Evolutionary conservation across 345 rosid species (phyloP).

Genomic region (Aurinia saxatilis): DNA sequence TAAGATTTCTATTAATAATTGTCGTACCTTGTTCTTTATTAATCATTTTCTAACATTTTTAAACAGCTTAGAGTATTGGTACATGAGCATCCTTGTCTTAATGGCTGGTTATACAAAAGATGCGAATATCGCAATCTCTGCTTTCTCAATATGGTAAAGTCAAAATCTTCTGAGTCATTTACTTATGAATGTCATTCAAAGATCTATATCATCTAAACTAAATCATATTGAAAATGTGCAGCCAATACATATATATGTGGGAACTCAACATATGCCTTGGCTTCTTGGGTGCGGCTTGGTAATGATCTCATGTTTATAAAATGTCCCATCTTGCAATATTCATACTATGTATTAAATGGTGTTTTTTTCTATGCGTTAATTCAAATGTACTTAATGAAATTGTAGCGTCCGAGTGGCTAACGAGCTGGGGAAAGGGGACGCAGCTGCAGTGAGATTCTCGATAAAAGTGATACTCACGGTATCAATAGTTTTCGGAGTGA

Average conservation of each 20-base stretch:
- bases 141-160: slow-evolving; percentile 46
- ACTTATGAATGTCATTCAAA: too few species aligned
- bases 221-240: neutral
- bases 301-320: neutral
- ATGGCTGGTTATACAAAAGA: slow-evolving; percentile 48
- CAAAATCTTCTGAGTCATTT: neutral
- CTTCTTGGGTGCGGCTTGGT: slow-evolving; percentile 49
- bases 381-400: neutral
- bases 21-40: neutral
- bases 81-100: slow-evolving; percentile 42
- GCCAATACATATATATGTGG: slow-evolving; percentile 40
- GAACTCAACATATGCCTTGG: slow-evolving; percentile 51
- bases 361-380: neutral
- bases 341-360: neutral
- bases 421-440: slow-evolving; percentile 51
- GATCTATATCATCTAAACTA: too few species aligned
- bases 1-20: too few species aligned
- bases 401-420: slow-evolving; percentile 56
- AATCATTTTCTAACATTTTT: neutral
- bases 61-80: slow-evolving; percentile 52
- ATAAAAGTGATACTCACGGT: slow-evolving; percentile 35
- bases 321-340: neutral
- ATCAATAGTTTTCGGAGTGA: slow-evolving; percentile 34
- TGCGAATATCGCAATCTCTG: slow-evolving; percentile 44
- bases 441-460: slow-evolving; percentile 40